phyloP scores from a whole-genome alignment of 2,329 filamentous ascomycete genomes.

The Camillea tinctor region DNA sequence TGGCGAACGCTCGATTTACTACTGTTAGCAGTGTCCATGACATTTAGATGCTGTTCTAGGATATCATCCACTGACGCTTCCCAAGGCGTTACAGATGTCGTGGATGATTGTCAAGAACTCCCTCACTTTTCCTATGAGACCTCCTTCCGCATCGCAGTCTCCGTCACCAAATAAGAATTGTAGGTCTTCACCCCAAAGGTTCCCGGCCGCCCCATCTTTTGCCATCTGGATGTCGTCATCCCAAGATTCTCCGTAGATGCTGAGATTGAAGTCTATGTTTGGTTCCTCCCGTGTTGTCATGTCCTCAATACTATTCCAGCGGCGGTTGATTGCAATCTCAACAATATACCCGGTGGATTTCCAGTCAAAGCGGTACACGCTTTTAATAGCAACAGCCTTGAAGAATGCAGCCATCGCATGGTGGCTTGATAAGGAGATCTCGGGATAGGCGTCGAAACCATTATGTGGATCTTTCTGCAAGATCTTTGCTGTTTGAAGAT shows the following conservation, averaged over 20 bases:
- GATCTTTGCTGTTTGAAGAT: slow-evolving; percentile 27
- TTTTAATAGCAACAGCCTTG: slow-evolving; percentile 32
- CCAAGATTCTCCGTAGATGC: slow-evolving; percentile 34
- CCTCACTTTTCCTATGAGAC: slow-evolving; percentile 30
- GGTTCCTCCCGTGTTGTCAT: slow-evolving; percentile 16
- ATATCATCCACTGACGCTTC: neutral
- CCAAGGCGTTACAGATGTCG: slow-evolving; percentile 23
- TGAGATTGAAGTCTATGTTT: slow-evolving; percentile 27
- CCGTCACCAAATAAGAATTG: slow-evolving; percentile 20
- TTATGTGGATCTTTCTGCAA: slow-evolving; percentile 9
- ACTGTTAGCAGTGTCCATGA: neutral
- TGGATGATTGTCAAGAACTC: slow-evolving; percentile 18
- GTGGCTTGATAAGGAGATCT: slow-evolving; percentile 17
- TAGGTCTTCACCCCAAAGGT: slow-evolving; percentile 29
- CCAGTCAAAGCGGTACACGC: slow-evolving; percentile 34
- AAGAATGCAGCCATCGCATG: slow-evolving; percentile 20
- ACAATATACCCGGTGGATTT: slow-evolving; percentile 32
- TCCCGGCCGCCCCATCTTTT: slow-evolving; percentile 16
- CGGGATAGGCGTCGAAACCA: slow-evolving; percentile 28
- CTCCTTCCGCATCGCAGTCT: slow-evolving; percentile 25
- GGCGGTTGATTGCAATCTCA: slow-evolving; percentile 36
- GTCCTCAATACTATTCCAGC: slow-evolving; percentile 27
- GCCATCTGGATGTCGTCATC: slow-evolving; percentile 16
- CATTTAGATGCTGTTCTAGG: neutral
- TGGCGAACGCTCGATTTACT: neutral